Evolutionary conservation across 768 basidiomycete genomes (phyloP).

Genomic region (Peribolospora baueri): DNA sequence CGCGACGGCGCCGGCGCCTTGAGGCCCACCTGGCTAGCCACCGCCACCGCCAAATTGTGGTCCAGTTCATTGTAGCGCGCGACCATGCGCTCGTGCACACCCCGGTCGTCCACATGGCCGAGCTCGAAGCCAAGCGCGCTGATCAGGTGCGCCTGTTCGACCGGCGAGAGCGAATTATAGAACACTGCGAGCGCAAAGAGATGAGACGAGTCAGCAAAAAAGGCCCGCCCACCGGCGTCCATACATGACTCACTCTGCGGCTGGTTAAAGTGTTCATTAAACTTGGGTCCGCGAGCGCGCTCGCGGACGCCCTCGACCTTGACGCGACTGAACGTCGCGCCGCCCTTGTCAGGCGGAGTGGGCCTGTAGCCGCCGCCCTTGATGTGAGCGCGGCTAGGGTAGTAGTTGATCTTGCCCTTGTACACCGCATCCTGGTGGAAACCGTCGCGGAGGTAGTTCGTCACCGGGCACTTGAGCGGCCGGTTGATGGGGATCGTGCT

Average conservation of each 20-base stretch:
- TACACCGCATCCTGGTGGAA: constrained; percentile 31
- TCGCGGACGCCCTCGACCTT: constrained; percentile 29
- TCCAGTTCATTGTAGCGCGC: constrained; percentile 47
- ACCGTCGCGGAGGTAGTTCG: constrained; percentile 46
- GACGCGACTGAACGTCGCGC: constrained; percentile 9
- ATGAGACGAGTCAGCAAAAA: neutral
- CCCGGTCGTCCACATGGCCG: constrained; percentile 51
- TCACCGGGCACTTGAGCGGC: constrained; percentile 40
- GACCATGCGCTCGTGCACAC: constrained; percentile 44
- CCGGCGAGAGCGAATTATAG: constrained; percentile 46
- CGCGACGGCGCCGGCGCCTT: constrained; percentile 31
- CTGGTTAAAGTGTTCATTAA: constrained; percentile 54
- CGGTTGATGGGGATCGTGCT: constrained; percentile 51
- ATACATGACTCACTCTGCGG: constrained; percentile 13
- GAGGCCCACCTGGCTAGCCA: constrained; percentile 42
- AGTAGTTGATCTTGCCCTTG: constrained; percentile 41
- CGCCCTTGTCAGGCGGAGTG: constrained; percentile 9
- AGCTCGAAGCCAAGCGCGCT: constrained; percentile 58
- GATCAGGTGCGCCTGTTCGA: constrained; percentile 50
- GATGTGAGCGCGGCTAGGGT: constrained; percentile 43
- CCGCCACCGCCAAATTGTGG: constrained; percentile 40
- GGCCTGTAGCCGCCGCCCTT: constrained; percentile 26
- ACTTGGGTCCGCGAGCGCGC: constrained; percentile 26
- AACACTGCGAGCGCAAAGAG: constrained; percentile 34
- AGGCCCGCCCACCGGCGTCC: neutral